phyloP scores from a whole-genome alignment of 768 basidiomycete genomes.

The Polyporus arcularius region DNA sequence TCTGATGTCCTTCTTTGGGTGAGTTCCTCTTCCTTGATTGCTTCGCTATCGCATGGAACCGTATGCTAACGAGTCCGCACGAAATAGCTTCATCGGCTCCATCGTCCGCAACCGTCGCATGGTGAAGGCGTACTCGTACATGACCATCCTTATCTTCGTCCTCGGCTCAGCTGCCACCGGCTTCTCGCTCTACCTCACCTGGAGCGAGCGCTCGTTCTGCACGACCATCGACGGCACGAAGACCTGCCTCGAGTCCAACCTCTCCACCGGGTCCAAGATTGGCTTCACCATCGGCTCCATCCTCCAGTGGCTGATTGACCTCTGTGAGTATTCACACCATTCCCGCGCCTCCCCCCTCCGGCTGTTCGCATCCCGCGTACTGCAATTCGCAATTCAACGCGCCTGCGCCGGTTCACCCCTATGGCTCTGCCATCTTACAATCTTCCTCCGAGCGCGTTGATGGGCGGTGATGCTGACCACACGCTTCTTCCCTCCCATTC shows the following conservation, averaged over 20 bases:
- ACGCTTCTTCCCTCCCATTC: not conserved
- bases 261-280: slow-evolving; percentile 25
- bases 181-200: slow-evolving; percentile 26
- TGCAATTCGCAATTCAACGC: not conserved
- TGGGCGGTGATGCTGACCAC: slow-evolving; percentile 14
- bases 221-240: slow-evolving; percentile 15
- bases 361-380: not conserved
- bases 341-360: not conserved
- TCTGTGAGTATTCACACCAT: slow-evolving; percentile 23
- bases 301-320: slow-evolving; percentile 22
- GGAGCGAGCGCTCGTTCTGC: slow-evolving; percentile 22
- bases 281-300: slow-evolving; percentile 20
- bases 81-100: slow-evolving; percentile 28
- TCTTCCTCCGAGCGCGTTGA: not conserved
- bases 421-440: not conserved
- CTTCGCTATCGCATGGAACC: not conserved
- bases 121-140: slow-evolving; percentile 29
- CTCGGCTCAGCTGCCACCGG: slow-evolving; percentile 18
- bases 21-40: slow-evolving; percentile 2
- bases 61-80: not conserved
- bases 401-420: too few species aligned
- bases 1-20: slow-evolving; percentile 31
- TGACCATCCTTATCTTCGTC: slow-evolving; percentile 27
- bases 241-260: slow-evolving; percentile 13
- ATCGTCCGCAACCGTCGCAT: slow-evolving; percentile 28